phyloP scores from a whole-genome alignment of 805 yeast species.

The Sugiyamaella marilandica region DNA sequence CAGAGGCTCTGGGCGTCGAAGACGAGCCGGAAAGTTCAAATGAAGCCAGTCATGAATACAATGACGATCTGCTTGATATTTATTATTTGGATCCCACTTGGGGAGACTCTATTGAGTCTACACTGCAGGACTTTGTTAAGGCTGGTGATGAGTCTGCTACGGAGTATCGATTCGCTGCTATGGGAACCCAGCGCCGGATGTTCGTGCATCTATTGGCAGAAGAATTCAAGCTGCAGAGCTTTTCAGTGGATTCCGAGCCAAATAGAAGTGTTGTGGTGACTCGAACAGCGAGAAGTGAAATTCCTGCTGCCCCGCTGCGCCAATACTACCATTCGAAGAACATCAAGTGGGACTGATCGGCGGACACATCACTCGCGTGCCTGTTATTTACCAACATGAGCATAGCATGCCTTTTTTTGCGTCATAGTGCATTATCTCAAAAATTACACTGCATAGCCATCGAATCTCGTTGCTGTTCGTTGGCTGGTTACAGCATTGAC shows the following conservation, averaged over 20 bases:
- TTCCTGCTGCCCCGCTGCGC: slow-evolving; percentile 35
- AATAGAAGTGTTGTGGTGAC: slow-evolving; percentile 64
- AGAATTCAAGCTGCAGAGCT: slow-evolving; percentile 54
- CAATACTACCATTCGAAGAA: slow-evolving; percentile 5
- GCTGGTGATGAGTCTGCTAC: slow-evolving; percentile 30
- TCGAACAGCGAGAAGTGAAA: slow-evolving; percentile 28
- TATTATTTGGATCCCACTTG: slow-evolving; percentile 57
- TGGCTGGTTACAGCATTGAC: too few relatives aligned
- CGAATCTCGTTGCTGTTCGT: too few relatives aligned
- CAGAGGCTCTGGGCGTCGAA: slow-evolving; percentile 54
- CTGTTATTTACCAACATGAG: too few relatives aligned
- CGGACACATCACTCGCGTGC: too few relatives aligned
- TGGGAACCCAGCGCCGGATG: slow-evolving; percentile 62
- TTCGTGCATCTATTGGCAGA: slow-evolving; percentile 68
- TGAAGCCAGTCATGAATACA: slow-evolving; percentile 37
- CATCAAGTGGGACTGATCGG: slow-evolving; percentile 7
- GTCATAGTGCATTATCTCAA: too few relatives aligned
- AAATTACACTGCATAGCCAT: too few relatives aligned
- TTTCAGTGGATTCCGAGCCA: slow-evolving; percentile 81
- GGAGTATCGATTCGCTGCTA: slow-evolving; percentile 62
- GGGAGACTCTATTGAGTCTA: slow-evolving; percentile 61
- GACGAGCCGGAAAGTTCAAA: slow-evolving; percentile 14
- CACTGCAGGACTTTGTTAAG: slow-evolving; percentile 46
- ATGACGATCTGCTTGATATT: slow-evolving; percentile 43
- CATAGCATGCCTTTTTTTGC: too few relatives aligned